These are phyloP conservation scores for Hydnomerulius pinastri DNA, from an alignment of 768 basidiomycete genomes.

Conservation along the genomic window DNA sequence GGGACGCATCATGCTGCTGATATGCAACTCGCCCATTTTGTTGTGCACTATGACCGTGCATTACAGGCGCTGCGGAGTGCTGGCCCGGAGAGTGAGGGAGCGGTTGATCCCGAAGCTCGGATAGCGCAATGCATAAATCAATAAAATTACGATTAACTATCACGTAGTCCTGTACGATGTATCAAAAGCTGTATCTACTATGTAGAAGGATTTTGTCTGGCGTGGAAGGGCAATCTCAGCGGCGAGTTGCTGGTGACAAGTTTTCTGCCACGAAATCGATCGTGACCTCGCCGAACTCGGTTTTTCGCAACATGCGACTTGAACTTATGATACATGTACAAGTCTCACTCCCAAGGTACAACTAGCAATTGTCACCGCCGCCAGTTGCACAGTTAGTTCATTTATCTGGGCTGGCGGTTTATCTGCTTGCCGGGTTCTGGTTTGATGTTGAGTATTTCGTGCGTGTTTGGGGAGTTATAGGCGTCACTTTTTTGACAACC, in stretches of 20 bases:
- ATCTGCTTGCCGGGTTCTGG: constrained; percentile 16
- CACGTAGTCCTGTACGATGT: constrained; percentile 4
- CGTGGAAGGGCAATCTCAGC: no score
- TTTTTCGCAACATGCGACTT: constrained; percentile 14
- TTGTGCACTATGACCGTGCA: constrained; percentile 29
- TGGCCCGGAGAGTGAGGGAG: constrained; percentile 23
- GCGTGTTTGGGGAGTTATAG: constrained; percentile 23
- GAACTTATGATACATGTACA: constrained; percentile 29
- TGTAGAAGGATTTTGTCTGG: no score
- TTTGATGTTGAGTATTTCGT: constrained; percentile 32
- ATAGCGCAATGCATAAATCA: constrained; percentile 32
- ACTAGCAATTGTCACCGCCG: constrained; percentile 18
- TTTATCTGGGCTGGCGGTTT: constrained; percentile 17
- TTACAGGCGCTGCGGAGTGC: constrained; percentile 21
- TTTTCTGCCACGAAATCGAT: no score
- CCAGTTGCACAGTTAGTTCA: constrained; percentile 23
- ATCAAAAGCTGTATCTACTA: no score
- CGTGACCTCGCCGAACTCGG: constrained; percentile 1
- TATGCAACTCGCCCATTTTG: constrained; percentile 31
- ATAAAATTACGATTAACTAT: constrained; percentile 13
- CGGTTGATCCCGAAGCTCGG: constrained; percentile 27
- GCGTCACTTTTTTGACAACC: constrained; percentile 24
- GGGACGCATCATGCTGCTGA: constrained; percentile 18
- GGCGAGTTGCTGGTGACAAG: no score
- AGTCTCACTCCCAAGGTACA: constrained; percentile 18